Percentiles rank a stretch among this genome's conserved stretches.
These are phyloP conservation scores for Talaromyces albobiverticillius DNA, from an alignment of 2,329 filamentous ascomycete species.

Conservation along the genomic window DNA sequence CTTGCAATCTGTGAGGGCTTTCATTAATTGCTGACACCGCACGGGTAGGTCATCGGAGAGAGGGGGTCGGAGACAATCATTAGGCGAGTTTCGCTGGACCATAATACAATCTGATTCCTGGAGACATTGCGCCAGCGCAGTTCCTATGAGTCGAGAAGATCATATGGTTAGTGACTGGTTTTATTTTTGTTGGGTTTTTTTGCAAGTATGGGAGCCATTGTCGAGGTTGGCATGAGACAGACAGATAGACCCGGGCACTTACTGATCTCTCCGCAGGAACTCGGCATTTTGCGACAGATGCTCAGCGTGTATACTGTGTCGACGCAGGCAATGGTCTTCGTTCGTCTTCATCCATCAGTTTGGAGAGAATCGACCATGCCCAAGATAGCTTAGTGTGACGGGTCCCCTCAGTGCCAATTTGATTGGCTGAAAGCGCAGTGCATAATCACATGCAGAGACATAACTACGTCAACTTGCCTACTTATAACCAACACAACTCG, in stretches of 20 bases:
- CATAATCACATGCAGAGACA: constrained; percentile 10
- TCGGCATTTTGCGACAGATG: constrained; percentile 63
- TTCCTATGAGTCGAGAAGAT: constrained; percentile 56
- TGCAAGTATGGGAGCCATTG: not conserved
- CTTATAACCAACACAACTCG: not conserved
- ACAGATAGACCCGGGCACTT: constrained; percentile 37
- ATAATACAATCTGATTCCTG: constrained; percentile 96
- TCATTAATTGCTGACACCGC: constrained; percentile 88
- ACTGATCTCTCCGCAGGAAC: constrained; percentile 97
- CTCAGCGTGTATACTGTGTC: not conserved
- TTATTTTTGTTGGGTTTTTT: not conserved
- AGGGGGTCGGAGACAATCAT: constrained; percentile 83
- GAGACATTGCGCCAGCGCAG: constrained; percentile 88
- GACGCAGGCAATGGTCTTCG: not conserved
- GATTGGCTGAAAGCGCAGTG: not conserved
- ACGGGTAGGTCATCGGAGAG: constrained; percentile 77
- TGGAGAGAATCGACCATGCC: not conserved
- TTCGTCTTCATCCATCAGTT: not conserved
- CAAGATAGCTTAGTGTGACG: not conserved
- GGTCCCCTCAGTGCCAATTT: not conserved
- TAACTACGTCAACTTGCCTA: not conserved
- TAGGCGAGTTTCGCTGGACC: constrained; percentile 78
- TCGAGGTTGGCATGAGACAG: too few species aligned
- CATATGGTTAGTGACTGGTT: constrained; percentile 20
- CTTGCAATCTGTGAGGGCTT: constrained; percentile 92